These are phyloP conservation scores for Dactylonectria estremocensis DNA, from an alignment of 2,329 filamentous ascomycete species.

Conservation along the genomic window DNA sequence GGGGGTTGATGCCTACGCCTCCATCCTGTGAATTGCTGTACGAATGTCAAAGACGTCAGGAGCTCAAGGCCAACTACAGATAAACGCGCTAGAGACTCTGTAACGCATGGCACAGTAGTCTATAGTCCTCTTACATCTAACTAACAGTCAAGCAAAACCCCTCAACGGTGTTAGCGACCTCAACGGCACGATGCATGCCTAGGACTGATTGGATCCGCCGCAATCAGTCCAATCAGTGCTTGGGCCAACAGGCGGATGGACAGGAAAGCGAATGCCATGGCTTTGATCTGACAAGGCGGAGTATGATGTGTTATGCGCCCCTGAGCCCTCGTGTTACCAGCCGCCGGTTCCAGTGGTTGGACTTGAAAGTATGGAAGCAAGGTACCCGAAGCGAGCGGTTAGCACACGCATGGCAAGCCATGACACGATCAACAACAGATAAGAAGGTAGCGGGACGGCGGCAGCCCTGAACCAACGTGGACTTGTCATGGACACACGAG, in stretches of 20 bases:
- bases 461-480: slow-evolving; percentile 11
- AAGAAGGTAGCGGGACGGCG: neutral
- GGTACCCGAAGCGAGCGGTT: slow-evolving; percentile 1
- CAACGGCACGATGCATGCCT: slow-evolving; percentile 17
- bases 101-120: neutral
- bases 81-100: slow-evolving; percentile 4
- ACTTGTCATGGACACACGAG: slow-evolving; percentile 18
- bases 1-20: neutral
- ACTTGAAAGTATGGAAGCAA: neutral
- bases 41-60: neutral
- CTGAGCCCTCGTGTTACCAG: slow-evolving; percentile 3
- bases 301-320: slow-evolving; percentile 12
- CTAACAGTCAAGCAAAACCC: slow-evolving; percentile 14
- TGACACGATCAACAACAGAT: neutral
- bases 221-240: slow-evolving; percentile 10
- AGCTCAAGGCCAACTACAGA: neutral
- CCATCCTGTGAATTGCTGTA: no score
- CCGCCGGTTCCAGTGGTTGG: neutral
- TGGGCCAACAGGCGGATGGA: slow-evolving; percentile 5
- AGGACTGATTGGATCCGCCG: slow-evolving; percentile 26
- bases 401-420: slow-evolving; percentile 10
- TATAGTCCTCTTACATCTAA: slow-evolving; percentile 2
- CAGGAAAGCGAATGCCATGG: slow-evolving; percentile 17
- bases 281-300: slow-evolving; percentile 7
- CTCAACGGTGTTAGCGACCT: slow-evolving; percentile 18